These are phyloP conservation scores for Lentinula novae-zelandiae DNA, from an alignment of 1,284 basidiomycete species.

Conservation along the genomic window DNA sequence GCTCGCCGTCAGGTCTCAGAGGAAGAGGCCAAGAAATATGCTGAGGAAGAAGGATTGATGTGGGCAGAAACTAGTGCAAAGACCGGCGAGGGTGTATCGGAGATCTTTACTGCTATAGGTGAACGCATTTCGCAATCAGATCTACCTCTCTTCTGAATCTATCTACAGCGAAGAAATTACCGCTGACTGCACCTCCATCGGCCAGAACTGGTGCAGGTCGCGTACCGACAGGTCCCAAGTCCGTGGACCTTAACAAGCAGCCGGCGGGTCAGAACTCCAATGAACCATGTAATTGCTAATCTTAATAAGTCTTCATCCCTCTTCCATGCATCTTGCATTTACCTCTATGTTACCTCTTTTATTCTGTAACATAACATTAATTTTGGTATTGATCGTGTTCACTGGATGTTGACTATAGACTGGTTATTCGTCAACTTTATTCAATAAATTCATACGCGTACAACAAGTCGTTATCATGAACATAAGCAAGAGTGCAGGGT, in stretches of 20 bases:
- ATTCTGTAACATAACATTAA: constrained; percentile 13
- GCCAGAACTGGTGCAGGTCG: constrained; percentile 51
- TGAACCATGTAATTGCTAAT: constrained; percentile 75
- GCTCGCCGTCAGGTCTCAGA: constrained; percentile 78
- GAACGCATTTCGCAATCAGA: constrained; percentile 23
- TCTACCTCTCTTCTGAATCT: constrained; percentile 15
- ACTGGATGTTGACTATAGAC: neutral
- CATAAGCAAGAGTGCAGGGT: neutral
- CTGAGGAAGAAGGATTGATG: constrained; percentile 91
- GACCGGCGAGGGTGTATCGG: constrained; percentile 85
- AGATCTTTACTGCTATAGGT: constrained; percentile 89
- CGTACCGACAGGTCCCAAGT: constrained; percentile 41
- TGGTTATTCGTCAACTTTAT: neutral
- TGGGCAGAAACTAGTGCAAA: constrained; percentile 98
- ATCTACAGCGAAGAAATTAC: constrained; percentile 72
- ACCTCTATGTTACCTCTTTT: neutral
- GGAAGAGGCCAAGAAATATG: constrained; percentile 90
- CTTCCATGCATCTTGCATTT: constrained; percentile 12
- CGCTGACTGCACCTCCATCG: constrained; percentile 66
- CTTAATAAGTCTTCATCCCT: neutral
- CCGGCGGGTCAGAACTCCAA: constrained; percentile 42
- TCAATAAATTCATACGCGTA: neutral
- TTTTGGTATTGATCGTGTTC: neutral
- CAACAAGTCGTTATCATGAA: neutral
- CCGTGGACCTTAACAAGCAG: constrained; percentile 72